Evolutionary conservation across 192 early-diverging fungal species (phyloP), one percentile per base, ranked within the genome.

Genomic region (Backusella morwellensis): DNA sequence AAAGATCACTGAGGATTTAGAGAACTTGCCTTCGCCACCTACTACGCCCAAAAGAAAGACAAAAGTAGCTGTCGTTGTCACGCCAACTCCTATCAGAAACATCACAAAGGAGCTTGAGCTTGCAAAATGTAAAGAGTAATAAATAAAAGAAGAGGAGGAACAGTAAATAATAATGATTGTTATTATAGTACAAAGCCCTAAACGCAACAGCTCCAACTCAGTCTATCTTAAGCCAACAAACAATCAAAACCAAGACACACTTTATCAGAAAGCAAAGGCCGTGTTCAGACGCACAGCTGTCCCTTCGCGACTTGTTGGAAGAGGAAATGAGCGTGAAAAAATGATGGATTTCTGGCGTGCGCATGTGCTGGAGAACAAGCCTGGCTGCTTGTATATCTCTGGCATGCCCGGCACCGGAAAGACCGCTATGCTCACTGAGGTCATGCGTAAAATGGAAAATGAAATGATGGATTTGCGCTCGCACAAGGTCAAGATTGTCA

Each of bases 351-450:
- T 95, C 75, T 86, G 86, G 77, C 54, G 81, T 14, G 70, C 78
- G 2, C 86, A 91, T 47, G 87, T 89, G 12, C 26, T 90, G 11
- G 78, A 36, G 0, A 76, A 84, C 36, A 85, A 85, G 63, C 73
- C 91, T 6, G 92, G 90, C 8, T 92, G 90, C 68, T 82, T 95
- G 38, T 99, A 98, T 80, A 91, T 98, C 17, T 93, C 94, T 7
- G 97, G 97, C 1, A 89, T 88, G 54, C 97, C 97, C 0, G 97
- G 97, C 5, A 98, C 97, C 23, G 97, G 97, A 47, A 99, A 99
- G 84, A 99, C 95, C 9, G 97, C 96, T 2, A 88, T 95, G 35
- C 70, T 96, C 34, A 86, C 83, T 14, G 89, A 95, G 66, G 79
- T 92, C 15, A 75, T 86, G 35, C 79, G 82, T 9, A 59, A 81